Conservation (phyloP, 495 filamentous ascomycete species). For the Xylaria intraflava region DNA sequence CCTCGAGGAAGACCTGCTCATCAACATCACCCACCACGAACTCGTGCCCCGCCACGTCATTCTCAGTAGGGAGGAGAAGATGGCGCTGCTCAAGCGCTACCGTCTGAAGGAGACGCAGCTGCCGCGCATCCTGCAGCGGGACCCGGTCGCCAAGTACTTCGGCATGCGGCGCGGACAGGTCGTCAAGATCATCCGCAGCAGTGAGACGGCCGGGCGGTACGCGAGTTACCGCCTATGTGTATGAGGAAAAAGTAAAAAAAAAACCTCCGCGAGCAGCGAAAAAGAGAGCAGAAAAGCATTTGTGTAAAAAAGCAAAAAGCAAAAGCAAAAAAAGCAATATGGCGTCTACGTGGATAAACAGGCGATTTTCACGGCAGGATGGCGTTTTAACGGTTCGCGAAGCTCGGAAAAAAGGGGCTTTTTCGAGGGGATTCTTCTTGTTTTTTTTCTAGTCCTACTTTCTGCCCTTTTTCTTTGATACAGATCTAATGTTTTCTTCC, state of each 20-base stretch:
- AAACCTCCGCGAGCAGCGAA: neutral
- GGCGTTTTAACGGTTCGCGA: conserved; percentile 9
- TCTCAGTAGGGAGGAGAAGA: conserved; percentile 85
- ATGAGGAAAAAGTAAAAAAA: conserved; percentile 25
- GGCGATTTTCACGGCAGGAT: conserved; percentile 7
- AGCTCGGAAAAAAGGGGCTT: conserved; percentile 3
- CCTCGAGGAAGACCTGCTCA: conserved; percentile 87
- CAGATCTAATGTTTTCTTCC: neutral
- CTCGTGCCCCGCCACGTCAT: conserved; percentile 91
- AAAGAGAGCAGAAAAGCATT: conserved; percentile 1
- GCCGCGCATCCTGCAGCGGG: conserved; percentile 81
- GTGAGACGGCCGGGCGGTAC: conserved; percentile 72
- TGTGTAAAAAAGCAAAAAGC: no score
- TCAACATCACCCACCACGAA: conserved; percentile 98
- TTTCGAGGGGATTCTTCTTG: neutral
- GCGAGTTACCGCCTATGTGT: conserved; percentile 62
- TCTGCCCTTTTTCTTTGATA: neutral
- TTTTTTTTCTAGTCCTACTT: neutral
- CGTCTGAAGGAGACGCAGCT: conserved; percentile 95
- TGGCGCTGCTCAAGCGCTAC: conserved; percentile 73
- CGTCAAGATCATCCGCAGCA: conserved; percentile 91
- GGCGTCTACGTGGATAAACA: conserved; percentile 13
- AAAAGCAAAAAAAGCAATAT: no score
- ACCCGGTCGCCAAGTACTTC: conserved; percentile 88
- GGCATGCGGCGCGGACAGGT: conserved; percentile 91